Base-by-base conservation (phyloP, 1,139 yeast species). In the Waltiozyma sp. region DNA sequence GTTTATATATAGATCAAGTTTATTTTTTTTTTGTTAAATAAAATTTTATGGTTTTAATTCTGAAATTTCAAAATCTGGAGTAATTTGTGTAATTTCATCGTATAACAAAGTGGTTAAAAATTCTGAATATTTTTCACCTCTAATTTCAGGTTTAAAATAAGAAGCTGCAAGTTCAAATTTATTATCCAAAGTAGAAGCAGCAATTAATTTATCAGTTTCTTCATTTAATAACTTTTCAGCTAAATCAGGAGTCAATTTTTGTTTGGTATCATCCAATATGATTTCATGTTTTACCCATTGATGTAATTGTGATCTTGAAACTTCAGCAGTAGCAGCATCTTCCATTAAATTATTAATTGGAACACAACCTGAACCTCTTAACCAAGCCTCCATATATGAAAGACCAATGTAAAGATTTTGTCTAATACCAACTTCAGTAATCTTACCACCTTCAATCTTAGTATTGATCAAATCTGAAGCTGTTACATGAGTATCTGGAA, bases 281-380 rank as follows among this genome's bases (percentile, higher is more conserved):
- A 78, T 80, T 42, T 75, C 76, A 61, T 83, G 91, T 52, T 78
- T 78, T 49, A 82, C 87, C 91, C 91, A 83, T 63, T 83, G 89
- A 77, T 84, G 79, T 55, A 83, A 72, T 65, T 81, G 88, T 37
- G 86, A 75, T 62, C 93, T 77, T 31, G 89, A 81, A 37, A 83
- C 91, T 63, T 83, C 93, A 43, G 91, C 91, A 46, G 91, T 83
- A 41, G 91, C 91, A 43, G 91, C 91, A 58, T 83, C 91, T 66
- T 83, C 93, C 93, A 83, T 83, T 65, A 82, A 70, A 62, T 73
- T 79, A 69, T 82, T 80, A 64, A 83, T 81, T 55, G 93, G 89
- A 47, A 83, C 88, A 68, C 88, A 80, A 21, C 91, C 91, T 51
- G 77, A 65, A 47, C 85, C 83, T 55, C 87, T 73, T 57, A 83